A percentile compares a stretch with the other conserved stretches of the same genome.
Conservation (phyloP, 352 stramenopile species). For the Pythium guiyangense region DNA sequence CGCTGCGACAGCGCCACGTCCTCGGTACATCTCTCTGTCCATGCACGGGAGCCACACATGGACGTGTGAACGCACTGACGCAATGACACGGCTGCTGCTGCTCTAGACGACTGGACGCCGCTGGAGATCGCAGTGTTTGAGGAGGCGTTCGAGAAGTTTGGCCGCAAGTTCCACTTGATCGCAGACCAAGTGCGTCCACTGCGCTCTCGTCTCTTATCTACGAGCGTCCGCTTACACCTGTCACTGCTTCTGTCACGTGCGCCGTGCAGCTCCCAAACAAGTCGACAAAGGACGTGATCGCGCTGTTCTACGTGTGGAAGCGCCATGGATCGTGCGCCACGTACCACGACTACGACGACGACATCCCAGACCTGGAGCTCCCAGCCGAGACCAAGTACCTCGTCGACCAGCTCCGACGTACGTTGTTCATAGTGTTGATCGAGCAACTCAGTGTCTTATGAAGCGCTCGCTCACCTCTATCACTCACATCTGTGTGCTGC, state of each 20-base stretch:
- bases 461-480: neutral
- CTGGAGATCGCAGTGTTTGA: slow-evolving; percentile 77
- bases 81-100: neutral
- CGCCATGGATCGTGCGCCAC: slow-evolving; percentile 52
- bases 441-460: neutral
- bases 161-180: slow-evolving; percentile 77
- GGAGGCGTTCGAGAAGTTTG: slow-evolving; percentile 66
- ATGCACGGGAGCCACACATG: neutral
- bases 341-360: slow-evolving; percentile 35
- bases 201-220: neutral
- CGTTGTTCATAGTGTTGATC: slow-evolving; percentile 8
- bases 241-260: neutral
- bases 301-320: slow-evolving; percentile 88
- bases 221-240: too few species aligned
- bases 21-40: slow-evolving; percentile 36
- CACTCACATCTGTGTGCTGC: neutral
- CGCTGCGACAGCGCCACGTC: slow-evolving; percentile 58
- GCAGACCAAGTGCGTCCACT: slow-evolving; percentile 41
- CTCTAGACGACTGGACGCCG: slow-evolving; percentile 68
- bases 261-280: slow-evolving; percentile 51
- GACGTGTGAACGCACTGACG: neutral
- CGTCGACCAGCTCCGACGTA: slow-evolving; percentile 61
- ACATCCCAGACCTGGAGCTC: slow-evolving; percentile 49
- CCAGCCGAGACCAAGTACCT: slow-evolving; percentile 53
- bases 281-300: slow-evolving; percentile 55